Evolutionary conservation across 768 basidiomycete genomes (phyloP), one percentile per base, ranked within the genome.

Genomic region (Amanita inopinata): DNA sequence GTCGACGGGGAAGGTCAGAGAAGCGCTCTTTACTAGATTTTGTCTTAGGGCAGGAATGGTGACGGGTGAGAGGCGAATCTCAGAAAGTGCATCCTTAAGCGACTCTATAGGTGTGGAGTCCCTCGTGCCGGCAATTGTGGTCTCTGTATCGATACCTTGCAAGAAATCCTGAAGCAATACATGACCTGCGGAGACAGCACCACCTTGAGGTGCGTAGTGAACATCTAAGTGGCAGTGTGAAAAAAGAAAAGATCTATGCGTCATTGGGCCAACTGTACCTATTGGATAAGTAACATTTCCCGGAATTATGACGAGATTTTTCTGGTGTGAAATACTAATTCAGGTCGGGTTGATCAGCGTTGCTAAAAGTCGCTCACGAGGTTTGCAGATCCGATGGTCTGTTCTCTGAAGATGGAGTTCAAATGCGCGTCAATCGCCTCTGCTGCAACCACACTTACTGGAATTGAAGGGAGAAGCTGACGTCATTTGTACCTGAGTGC

Each of bases 131-230:
- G 61, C 51, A 40, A 86, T 83, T 3, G 64, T 63, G 1, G 76
- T 77, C 33, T 64, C 61, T 5, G 72, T 71, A 46, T 74, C 61
- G 22, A 76, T 49, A 12, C 80, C 83, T 59, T 81, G 75, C n/a
- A 86, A 56, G 52, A 75, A 85, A 54, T 80, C 78, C 57, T 81
- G 71, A 35, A 86, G 66, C 46, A 85, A 53, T 6, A 53, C 52
- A 40, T 64, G 67, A 15, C 83, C 82, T 1, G 78, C 72, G 1
- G 65, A 52, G n/a, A 63, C 57, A 4, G 76, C 73, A 15, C 53
- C 60, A 4, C 75, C 76, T 47, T 76, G 73, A 0, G 78, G 76
- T 7, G 73, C 65, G 58, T 70, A 84, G 37, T 76, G 65, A 3
- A 85, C 79, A 45, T 77, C 78, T 71, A 46, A 3, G 30, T 6